Conservation (phyloP, 805 yeast genomes). For the Vanderwaltozyma tropicalis region DNA sequence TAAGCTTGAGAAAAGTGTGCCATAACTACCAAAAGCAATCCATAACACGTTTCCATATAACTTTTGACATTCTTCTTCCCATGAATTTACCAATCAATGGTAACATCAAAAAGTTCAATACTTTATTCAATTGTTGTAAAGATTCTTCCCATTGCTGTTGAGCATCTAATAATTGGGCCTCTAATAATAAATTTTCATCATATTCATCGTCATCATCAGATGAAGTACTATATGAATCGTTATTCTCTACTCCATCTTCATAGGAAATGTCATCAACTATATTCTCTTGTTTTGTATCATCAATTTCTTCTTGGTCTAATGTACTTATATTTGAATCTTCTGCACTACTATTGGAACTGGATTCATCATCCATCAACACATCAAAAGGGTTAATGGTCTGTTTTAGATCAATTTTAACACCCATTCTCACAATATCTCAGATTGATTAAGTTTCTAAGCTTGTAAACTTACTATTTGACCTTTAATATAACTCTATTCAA, state of each 20-base stretch:
- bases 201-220: slow-evolving; percentile 10
- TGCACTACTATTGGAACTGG: background rate
- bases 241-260: slow-evolving; percentile 6
- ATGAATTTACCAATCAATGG: slow-evolving; percentile 59
- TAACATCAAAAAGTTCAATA: slow-evolving; percentile 47
- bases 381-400: slow-evolving; percentile 1
- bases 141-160: slow-evolving; percentile 71
- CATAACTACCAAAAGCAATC: slow-evolving; percentile 12
- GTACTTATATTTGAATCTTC: background rate
- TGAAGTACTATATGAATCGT: no score
- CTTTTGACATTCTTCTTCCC: slow-evolving; percentile 49
- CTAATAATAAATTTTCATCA: slow-evolving; percentile 8
- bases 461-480: no score
- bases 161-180: slow-evolving; percentile 33
- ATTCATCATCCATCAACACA: slow-evolving; percentile 1
- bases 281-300: background rate
- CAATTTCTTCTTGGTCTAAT: background rate
- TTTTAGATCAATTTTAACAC: background rate
- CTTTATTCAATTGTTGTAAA: slow-evolving; percentile 45
- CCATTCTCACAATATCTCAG: background rate
- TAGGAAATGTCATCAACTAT: slow-evolving; percentile 1
- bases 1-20: no score
- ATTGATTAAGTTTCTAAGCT: no score
- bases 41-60: slow-evolving; percentile 22
- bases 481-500: no score